Evolutionary conservation across 2,329 filamentous ascomycete genomes (phyloP), one percentile per base, ranked within the genome.

Genomic region (Daldinia sp.): DNA sequence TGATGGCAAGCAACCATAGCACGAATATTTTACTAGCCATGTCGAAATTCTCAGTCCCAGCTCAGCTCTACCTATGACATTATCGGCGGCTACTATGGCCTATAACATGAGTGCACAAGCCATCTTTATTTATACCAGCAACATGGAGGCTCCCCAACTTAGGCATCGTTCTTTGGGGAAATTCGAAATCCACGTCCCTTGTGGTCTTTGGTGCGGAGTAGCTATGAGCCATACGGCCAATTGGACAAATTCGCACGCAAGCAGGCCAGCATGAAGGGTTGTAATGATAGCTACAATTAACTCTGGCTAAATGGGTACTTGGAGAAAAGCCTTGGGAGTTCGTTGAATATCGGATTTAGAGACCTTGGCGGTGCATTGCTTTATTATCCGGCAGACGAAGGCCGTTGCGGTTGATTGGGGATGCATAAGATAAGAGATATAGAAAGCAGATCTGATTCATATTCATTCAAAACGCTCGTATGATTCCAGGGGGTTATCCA

Each of bases 301-400:
- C 48, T 70, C 65, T 69, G 70, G 68, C 67, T 72, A 71, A 72
- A 72, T 61, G 61, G 64, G 27, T 67, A 68, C 65, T 67, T 70
- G 50, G 69, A 58, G 58, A 59, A 64, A 27, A 21, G 15, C n/a
- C 54, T 39, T 45, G 23, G 23, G 45, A 48, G 48, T 30, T 49
- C 13, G 52, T 48, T 17, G 59, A 54, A 45, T 4, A 29, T 23
- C 27, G 45, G 50, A 48, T 35, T 49, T 13, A 59, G 56, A 19
- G 32, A 56, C 11, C 34, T 51, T 56, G 43, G 30, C 29, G 23
- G 32, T 43, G 21, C 19, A 55, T 53, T 50, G 47, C 39, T 45
- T 49, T 57, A 66, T 67, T 67, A 67, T 9, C 64, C 64, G 64
- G 54, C 45, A 59, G 45, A 45, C 57, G 23, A 61, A 32, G 59